Evolutionary conservation across 345 rosid genomes (phyloP).

Genomic region (Durio zibethinus): DNA sequence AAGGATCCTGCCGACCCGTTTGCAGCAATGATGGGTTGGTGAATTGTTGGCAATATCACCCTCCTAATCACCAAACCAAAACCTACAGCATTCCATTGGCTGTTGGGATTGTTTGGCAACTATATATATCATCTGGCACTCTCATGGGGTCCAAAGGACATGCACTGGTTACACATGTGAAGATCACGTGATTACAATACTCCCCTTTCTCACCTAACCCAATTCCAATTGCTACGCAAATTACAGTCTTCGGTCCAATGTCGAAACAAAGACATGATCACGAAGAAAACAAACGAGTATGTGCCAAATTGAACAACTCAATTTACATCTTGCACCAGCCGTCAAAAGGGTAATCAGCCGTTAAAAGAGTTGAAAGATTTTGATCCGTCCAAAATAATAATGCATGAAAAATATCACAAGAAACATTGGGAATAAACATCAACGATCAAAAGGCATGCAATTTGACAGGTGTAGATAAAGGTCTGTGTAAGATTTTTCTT

Average conservation of each 20-base stretch:
- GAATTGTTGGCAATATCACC: not conserved
- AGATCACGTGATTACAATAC: not conserved
- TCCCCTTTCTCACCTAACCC: not conserved
- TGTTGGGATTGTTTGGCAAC: conserved; percentile 1
- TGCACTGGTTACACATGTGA: not conserved
- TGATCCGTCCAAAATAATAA: conserved; percentile 20
- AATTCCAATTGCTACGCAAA: not conserved
- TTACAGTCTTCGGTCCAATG: not conserved
- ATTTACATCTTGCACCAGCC: too few relatives aligned
- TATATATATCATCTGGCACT: not conserved
- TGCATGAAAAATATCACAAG: not conserved
- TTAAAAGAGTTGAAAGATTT: not conserved
- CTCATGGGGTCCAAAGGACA: conserved; percentile 10
- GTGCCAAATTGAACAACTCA: too few relatives aligned
- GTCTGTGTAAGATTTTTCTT: conserved; percentile 11
- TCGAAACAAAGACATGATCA: not conserved
- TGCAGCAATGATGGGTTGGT: not conserved
- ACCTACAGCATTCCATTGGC: not conserved
- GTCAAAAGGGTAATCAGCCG: not conserved
- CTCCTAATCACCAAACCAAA: conserved; percentile 4
- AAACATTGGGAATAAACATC: not conserved
- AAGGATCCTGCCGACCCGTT: not conserved
- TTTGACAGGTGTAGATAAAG: not conserved
- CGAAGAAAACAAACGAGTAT: not conserved
- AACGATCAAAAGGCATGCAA: conserved; percentile 6